These are phyloP conservation scores for Pleurotus djamor DNA, from an alignment of 768 basidiomycete genomes.

Conservation along the genomic window DNA sequence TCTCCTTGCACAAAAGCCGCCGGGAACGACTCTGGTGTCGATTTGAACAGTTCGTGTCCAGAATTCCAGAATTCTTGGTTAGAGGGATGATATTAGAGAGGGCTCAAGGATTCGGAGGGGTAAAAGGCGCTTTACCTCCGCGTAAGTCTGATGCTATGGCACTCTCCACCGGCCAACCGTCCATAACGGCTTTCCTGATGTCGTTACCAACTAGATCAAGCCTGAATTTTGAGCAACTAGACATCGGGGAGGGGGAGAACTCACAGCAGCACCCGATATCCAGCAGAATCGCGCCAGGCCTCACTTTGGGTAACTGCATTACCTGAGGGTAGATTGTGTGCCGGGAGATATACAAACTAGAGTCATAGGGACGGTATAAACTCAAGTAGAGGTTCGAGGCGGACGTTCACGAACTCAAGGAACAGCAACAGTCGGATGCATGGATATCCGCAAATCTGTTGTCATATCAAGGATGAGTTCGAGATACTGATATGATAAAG, in stretches of 20 bases:
- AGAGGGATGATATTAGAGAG: too few species aligned
- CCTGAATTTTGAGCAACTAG: background rate
- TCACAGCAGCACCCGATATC: conserved; percentile 44
- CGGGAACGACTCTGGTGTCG: conserved; percentile 49
- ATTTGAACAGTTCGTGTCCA: conserved; percentile 59
- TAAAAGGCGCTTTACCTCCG: conserved; percentile 15
- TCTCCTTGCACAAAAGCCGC: conserved; percentile 56
- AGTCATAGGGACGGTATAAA: background rate
- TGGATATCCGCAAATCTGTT: conserved; percentile 25
- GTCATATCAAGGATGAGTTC: background rate
- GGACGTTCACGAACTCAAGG: conserved; percentile 14
- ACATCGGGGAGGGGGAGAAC: conserved; percentile 3
- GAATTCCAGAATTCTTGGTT: conserved; percentile 56
- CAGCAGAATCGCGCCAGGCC: conserved; percentile 30
- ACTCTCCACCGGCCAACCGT: conserved; percentile 36
- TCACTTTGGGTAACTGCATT: conserved; percentile 20
- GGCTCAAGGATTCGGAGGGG: too few species aligned
- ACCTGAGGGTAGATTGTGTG: conserved; percentile 29
- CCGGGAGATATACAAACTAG: conserved; percentile 26
- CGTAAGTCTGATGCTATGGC: conserved; percentile 34
- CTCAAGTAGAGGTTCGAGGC: too few species aligned
- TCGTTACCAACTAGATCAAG: conserved; percentile 36
- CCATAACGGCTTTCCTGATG: conserved; percentile 30
- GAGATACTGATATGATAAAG: conserved; percentile 20
- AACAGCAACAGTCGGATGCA: conserved; percentile 28